Evolutionary conservation across 108 stramenopile genomes (phyloP).

Genomic region (Fragilaria crotonensis): DNA sequence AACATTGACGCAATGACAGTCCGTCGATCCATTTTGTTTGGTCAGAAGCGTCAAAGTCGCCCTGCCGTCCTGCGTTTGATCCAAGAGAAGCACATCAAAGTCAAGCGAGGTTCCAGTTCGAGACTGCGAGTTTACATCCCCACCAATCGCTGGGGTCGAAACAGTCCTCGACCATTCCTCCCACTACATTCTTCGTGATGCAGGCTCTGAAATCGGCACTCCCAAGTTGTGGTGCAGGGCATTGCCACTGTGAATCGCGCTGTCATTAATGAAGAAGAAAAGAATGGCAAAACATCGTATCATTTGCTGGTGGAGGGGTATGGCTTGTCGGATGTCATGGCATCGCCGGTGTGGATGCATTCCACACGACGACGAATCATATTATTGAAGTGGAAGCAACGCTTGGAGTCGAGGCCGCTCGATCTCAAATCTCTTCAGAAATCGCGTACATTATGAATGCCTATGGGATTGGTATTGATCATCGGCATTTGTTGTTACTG

Average conservation of each 20-base stretch:
- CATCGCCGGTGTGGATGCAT: constrained; percentile 87
- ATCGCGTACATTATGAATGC: constrained; percentile 94
- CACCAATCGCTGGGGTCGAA: constrained; percentile 6
- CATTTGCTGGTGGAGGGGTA: constrained; percentile 96
- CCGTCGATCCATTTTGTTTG: constrained; percentile 72
- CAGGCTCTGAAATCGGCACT: constrained; percentile 89
- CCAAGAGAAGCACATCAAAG: constrained; percentile 58
- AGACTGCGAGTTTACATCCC: constrained; percentile 84
- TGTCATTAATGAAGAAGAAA: constrained; percentile 93
- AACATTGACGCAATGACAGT: constrained; percentile 79
- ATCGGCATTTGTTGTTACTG: constrained; percentile 88
- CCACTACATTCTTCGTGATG: constrained; percentile 78
- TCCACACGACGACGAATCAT: constrained; percentile 90
- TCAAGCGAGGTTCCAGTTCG: constrained; percentile 59
- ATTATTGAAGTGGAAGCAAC: constrained; percentile 91
- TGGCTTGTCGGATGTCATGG: constrained; percentile 95
- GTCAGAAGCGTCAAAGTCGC: constrained; percentile 51
- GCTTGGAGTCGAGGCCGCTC: constrained; percentile 96
- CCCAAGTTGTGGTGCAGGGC: constrained; percentile 95
- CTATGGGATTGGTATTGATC: constrained; percentile 96
- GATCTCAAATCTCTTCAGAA: constrained; percentile 86
- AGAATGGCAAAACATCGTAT: constrained; percentile 63
- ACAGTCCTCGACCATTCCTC: neutral
- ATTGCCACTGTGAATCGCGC: constrained; percentile 92
- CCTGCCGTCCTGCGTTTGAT: constrained; percentile 73